phyloP scores from a whole-genome alignment of 352 stramenopile genomes.

The Plasmopara muralis region DNA sequence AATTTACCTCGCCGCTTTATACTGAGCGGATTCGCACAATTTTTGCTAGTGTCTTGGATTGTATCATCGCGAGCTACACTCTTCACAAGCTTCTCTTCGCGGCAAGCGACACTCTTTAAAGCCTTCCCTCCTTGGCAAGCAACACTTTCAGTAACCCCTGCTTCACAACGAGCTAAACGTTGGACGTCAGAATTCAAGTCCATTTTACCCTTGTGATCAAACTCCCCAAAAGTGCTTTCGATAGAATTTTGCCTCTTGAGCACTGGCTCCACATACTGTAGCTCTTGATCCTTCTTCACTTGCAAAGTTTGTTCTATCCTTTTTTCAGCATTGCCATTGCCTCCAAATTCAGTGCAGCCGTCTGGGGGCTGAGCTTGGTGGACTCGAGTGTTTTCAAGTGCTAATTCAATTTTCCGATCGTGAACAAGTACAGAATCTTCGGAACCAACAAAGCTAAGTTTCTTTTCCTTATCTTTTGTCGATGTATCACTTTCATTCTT shows the following conservation, averaged over 20 bases:
- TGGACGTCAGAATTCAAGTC: conserved; percentile 45
- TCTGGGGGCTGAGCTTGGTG: background rate
- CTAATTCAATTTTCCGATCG: conserved; percentile 14
- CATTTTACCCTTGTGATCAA: conserved; percentile 26
- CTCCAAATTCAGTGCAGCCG: background rate
- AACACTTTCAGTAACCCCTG: conserved; percentile 7
- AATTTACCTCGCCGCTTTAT: background rate
- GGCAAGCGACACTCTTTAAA: background rate
- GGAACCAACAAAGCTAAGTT: conserved; percentile 26
- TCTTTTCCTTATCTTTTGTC: conserved; percentile 28
- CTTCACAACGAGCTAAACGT: conserved; percentile 20
- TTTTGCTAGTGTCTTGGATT: background rate
- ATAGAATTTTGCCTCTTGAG: conserved; percentile 37
- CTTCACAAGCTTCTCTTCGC: conserved; percentile 2
- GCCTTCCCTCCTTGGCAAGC: background rate
- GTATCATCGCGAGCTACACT: background rate
- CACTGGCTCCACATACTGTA: conserved; percentile 41
- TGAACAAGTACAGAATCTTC: conserved; percentile 6
- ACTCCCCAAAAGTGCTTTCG: conserved; percentile 36
- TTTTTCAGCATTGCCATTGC: background rate
- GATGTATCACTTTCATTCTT: background rate
- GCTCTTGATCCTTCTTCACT: conserved; percentile 38
- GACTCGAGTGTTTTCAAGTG: conserved; percentile 8
- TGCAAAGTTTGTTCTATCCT: conserved; percentile 9
- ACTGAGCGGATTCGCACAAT: background rate